A percentile compares a stretch with the other conserved stretches of the same genome.
Conservation (phyloP, 2,329 filamentous ascomycete genomes). For the Beauveria rudraprayagi region DNA sequence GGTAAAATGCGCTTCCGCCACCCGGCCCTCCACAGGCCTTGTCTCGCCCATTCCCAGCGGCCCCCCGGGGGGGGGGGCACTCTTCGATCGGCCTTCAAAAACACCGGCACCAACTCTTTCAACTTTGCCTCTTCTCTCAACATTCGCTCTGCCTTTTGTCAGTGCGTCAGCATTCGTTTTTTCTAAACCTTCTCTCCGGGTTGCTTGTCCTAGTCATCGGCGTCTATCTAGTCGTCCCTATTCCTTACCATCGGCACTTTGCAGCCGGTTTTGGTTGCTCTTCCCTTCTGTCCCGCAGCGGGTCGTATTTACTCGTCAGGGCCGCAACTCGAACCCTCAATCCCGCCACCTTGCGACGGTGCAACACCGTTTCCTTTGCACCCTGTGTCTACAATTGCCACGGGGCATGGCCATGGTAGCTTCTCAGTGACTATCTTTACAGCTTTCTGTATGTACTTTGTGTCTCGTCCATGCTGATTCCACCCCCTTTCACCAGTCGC, state of each 20-base stretch:
- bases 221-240: neutral
- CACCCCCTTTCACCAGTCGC: neutral
- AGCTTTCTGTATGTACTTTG: neutral
- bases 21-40: neutral
- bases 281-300: constrained; percentile 1
- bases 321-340: neutral
- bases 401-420: constrained; percentile 8
- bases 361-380: neutral
- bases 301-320: neutral
- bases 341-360: neutral
- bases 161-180: neutral
- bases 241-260: neutral
- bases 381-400: constrained; percentile 7
- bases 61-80: neutral
- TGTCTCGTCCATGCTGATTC: neutral
- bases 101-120: neutral
- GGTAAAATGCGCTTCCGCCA: neutral
- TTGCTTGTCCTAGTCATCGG: neutral
- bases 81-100: constrained; percentile 9
- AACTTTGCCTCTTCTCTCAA: constrained; percentile 8
- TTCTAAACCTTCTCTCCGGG: neutral
- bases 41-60: neutral
- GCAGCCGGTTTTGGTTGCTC: neutral
- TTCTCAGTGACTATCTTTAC: constrained; percentile 1
- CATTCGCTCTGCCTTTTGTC: constrained; percentile 5